phyloP scores from a whole-genome alignment of 2,329 filamentous ascomycete genomes.

The Fusarium pseudonygamai region DNA sequence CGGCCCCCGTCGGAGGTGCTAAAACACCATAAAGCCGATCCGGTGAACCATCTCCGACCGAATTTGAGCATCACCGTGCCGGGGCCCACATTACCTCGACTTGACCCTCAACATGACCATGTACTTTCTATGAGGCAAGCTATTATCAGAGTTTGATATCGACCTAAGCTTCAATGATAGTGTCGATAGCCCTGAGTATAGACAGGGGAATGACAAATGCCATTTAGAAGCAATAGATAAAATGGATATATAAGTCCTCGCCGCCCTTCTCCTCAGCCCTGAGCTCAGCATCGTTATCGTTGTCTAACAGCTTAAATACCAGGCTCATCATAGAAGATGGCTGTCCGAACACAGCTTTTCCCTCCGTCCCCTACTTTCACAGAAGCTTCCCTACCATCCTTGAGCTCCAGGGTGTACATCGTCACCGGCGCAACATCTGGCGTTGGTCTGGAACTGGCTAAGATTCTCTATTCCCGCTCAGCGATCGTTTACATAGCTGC shows the following conservation, averaged over 20 bases:
- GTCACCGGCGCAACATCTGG: slow-evolving; percentile 34
- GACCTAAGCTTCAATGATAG: neutral
- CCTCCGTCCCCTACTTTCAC: slow-evolving; percentile 30
- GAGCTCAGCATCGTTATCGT: neutral
- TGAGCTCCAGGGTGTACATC: slow-evolving; percentile 28
- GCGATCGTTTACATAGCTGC: slow-evolving; percentile 28
- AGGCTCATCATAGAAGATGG: slow-evolving; percentile 1
- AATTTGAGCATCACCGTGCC: slow-evolving; percentile 9
- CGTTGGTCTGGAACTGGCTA: slow-evolving; percentile 30
- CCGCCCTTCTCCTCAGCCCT: neutral
- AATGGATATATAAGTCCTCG: neutral
- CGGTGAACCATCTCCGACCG: slow-evolving; percentile 25
- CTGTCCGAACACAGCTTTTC: slow-evolving; percentile 27
- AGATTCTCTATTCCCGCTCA: slow-evolving; percentile 30
- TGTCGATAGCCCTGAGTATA: neutral
- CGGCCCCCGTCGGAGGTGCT: slow-evolving; percentile 17
- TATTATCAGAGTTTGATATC: neutral
- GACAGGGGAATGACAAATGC: neutral
- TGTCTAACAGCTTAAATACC: neutral
- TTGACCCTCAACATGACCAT: neutral
- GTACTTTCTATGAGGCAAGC: neutral
- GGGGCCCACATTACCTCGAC: neutral
- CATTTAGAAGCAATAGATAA: neutral
- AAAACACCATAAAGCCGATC: slow-evolving; percentile 29
- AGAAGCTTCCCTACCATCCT: slow-evolving; percentile 19